Evolutionary conservation across 1,139 yeast species (phyloP), one percentile per base, ranked within the genome.

Genomic region (Starmera stellimalicola): DNA sequence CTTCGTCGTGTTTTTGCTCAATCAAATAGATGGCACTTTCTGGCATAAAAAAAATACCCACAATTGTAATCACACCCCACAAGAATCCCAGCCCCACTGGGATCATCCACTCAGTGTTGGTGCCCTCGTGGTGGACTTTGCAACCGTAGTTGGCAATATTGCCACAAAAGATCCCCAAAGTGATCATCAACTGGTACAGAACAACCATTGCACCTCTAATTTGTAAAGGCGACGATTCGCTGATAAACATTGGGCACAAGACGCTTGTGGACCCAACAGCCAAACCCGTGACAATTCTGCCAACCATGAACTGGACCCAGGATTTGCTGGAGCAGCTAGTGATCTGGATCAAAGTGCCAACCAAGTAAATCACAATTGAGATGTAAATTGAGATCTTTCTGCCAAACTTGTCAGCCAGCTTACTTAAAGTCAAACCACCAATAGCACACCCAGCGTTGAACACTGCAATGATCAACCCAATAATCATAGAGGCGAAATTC

Each of bases 361-460:
- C 50, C 24, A 63, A 54, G 45, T 75, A 77, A 22, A 72, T 50
- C 7, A 56, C 38, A 54, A 70, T 57, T 18, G 78, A 57, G 16
- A 60, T 37, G 50, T 61, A 62, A 15, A 77, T 54, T 15, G 73
- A 72, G 12, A 51, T 39, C 49, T 72, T 69, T 46, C 82, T 61
- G 19, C 85, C 85, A 42, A 55, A 51, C 12, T 54, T 43, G 43
- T 76, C 81, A 35, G 74, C 76, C 25, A 62, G 30, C 44, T 65
- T 69, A 19, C 77, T 68, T 16, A 80, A 60, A n/a, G 70, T 50
- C 19, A 81, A 55, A 18, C 88, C 85, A 37, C 94, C 93, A 37
- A 73, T 41, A 29, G 80, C 81, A 49, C 88, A 79, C 18, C 88
- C 87, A 31, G 78, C 59, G 48, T 79, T 77, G 50, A 81, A 77